These are phyloP conservation scores for Talinum fruticosum DNA, from an alignment of 148 eudicot species.

Conservation along the genomic window DNA sequence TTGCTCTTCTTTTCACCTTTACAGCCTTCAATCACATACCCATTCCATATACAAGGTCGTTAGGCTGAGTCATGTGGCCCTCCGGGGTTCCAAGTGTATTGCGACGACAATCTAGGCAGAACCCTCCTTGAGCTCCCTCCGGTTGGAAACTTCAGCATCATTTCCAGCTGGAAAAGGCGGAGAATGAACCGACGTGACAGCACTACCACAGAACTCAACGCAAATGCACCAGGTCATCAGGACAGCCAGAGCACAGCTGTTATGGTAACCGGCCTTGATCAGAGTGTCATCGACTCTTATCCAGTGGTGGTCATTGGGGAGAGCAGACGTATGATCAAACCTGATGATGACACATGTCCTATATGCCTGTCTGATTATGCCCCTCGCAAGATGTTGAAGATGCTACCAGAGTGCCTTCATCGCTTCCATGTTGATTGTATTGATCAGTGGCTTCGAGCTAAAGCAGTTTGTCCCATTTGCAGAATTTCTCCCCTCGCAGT, in stretches of 20 bases:
- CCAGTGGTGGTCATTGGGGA: conserved; percentile 21
- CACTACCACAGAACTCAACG: no score
- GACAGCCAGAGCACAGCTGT: no score
- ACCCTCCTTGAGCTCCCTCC: conserved; percentile 1
- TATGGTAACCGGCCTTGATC: not conserved
- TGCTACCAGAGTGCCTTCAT: conserved; percentile 22
- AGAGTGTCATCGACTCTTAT: conserved; percentile 12
- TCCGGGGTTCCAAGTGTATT: not conserved
- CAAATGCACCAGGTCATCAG: not conserved
- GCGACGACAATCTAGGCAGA: not conserved
- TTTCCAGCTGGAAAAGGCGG: not conserved
- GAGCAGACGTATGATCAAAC: not conserved
- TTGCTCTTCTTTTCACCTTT: no score
- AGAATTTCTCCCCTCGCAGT: not conserved
- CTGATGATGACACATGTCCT: conserved; percentile 16
- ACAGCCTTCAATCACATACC: not conserved
- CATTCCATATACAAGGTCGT: not conserved
- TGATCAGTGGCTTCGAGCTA: conserved; percentile 14
- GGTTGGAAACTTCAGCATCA: not conserved
- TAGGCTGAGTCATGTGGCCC: not conserved
- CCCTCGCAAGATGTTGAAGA: not conserved
- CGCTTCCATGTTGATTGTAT: conserved; percentile 17
- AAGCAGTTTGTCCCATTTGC: conserved; percentile 22
- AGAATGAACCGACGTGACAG: not conserved
- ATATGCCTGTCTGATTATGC: conserved; percentile 13